Base-by-base conservation (phyloP, 1,284 basidiomycete species). In the Thecaphora thlaspeos region DNA sequence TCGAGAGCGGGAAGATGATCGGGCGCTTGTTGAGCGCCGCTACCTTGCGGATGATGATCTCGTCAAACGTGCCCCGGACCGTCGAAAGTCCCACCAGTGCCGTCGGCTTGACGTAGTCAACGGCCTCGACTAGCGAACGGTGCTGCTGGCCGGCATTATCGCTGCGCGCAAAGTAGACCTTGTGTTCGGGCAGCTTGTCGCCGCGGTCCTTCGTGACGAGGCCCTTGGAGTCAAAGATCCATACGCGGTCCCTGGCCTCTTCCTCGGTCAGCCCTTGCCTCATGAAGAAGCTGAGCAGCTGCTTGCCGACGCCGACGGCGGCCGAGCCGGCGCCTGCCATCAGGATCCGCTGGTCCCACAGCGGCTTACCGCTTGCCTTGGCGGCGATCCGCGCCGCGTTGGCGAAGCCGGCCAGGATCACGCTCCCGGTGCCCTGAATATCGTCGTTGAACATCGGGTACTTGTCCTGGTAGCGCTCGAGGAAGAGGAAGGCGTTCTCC, bases 1-100 rank as follows among this genome's bases (percentile, higher is more conserved):
- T 97, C 32, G 89, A 91, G n/a, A 96, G 85, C 43, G 93, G 90
- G 84, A 96, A 95, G 78, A 96, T 86, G 81, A 95, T 93, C 23
- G 93, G 92, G 21, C 87, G 84, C 19, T 85, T 82, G 81, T 94
- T 95, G 67, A 89, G 82, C 44, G 84, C 82, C n/a, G 87, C 85
- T 91, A 97, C 93, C 12, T 84, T 81, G 68, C 85, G 82, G 58
- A 96, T 85, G 48, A 91, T 87, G 12, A 83, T 81, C 52, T 87
- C 82, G 56, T 82, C 84, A 81, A 96, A 96, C 1, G 91, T 88
- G 43, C 87, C 86, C 81, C 84, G 85, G 63, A 89, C 87, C 22
- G 92, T 95, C 19, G 89, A 92, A 30, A 96, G 85, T 48, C 93
- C 92, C 58, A 96, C 83, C 28, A 97, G 83, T 14, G 89, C 91